Evolutionary conservation across 2,329 filamentous ascomycete genomes (phyloP), one percentile per base, ranked within the genome.

Genomic region (Beauveria rudraprayagi): DNA sequence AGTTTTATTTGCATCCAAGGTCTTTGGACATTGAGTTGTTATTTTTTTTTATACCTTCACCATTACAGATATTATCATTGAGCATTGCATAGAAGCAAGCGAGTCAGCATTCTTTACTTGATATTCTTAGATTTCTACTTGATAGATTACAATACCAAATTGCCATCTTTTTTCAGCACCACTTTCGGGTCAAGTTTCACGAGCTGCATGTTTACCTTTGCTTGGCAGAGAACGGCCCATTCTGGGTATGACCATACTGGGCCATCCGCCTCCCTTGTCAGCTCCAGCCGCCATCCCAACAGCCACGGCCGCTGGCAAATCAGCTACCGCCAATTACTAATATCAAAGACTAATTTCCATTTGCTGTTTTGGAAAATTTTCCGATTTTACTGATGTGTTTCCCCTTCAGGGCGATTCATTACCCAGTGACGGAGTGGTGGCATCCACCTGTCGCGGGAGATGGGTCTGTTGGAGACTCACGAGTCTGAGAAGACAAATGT

Each of bases 71-170:
- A 22, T 51, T 17, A 24, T 19, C 47, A 17, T 61, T 5, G 4
- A 61, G 43, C 51, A 50, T 61, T 22, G 22, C 51, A 61, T 55
- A 41, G 41, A 17, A 61, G 51, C 51, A 55, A 19, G 51, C 51
- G 58, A 11, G 44, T 26, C 28, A 22, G 26, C 50, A 54, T 43
- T 34, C 17, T 44, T 53, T 41, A n/a, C 30, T 19, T 5, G 26
- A 37, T 16, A 28, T 4, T 41, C 24, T 53, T 60, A 26, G 57
- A 54, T 53, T 54, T 24, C 9, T 3, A n/a, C 37, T 60, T 60
- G 34, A 53, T 53, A 60, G 48, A 60, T 22, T 14, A 54, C 40
- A 46, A 53, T 50, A 41, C 8, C 19, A 40, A 47, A 46, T 53
- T 60, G 37, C 17, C 26, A 48, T 37, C 11, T 37, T 37, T 16